Base-by-base conservation (phyloP, 2,329 filamentous ascomycete genomes). In the Chalaropsis thielavioides region DNA sequence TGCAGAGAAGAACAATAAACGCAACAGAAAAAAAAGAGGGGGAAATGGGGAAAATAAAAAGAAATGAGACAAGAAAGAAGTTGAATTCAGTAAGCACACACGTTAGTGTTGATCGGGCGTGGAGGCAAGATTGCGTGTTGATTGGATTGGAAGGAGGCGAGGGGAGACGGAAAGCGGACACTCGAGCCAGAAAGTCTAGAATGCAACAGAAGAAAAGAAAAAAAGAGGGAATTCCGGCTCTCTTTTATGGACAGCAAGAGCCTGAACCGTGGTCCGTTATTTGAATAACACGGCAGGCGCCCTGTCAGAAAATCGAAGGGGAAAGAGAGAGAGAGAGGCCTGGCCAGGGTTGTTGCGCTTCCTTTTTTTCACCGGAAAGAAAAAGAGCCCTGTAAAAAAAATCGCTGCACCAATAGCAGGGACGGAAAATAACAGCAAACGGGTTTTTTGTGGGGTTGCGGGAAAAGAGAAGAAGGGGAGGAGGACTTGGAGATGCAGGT, bases 221-320 rank as follows among this genome's bases (percentile, higher is more conserved):
- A 54, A 54, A 27, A 63, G 31, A 58, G 46, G 49, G 38, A 59
- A 59, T 62, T 49, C 44, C 13, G 19, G 59, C 8, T 17, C 19
- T 61, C 60, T 62, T 62, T 62, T 62, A 62, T 62, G 60, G 60
- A 49, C 54, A 31, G n/a, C 19, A 27, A 56, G 41, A 43, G 6
- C 31, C 31, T 31, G 31, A 31, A 31, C 31, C 31, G 3, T 38
- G 35, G 7, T 38, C 24, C 46, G 24, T 22, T 51, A 51, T 51
- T 58, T 58, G 27, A 58, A 58, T 38, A 38, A 38, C 54, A 38
- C 54, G 27, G 54, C 27, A 58, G 54, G 13, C 54, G 31, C 54
- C 27, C 54, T 58, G 54, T 58, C 54, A 58, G 54, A 58, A 58
- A 58, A 58, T 58, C 35, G 54, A 58, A 58, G 54, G 54, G 27